phyloP scores from a whole-genome alignment of 2,329 filamentous ascomycete species.

The Cercospora nicotianae region DNA sequence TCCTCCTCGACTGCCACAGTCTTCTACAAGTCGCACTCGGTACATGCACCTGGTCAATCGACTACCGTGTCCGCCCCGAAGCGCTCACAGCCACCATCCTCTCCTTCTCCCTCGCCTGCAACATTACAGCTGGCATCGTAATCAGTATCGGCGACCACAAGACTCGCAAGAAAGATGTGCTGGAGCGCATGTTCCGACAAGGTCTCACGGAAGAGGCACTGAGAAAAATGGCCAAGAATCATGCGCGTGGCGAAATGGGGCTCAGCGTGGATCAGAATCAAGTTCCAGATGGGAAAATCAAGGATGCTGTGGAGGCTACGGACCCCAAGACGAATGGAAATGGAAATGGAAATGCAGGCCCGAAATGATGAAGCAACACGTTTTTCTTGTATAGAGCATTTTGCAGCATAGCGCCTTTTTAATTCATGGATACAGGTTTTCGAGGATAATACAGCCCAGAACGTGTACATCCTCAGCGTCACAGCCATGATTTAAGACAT shows the following conservation, averaged over 20 bases:
- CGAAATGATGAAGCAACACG: not conserved
- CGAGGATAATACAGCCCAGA: not conserved
- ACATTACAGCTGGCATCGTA: slow-evolving; percentile 72
- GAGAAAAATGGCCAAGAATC: slow-evolving; percentile 44
- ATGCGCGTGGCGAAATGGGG: slow-evolving; percentile 24
- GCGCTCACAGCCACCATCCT: slow-evolving; percentile 80
- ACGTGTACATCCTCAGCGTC: not conserved
- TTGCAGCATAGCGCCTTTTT: not conserved
- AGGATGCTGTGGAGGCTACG: slow-evolving; percentile 13
- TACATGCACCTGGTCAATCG: slow-evolving; percentile 74
- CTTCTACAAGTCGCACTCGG: slow-evolving; percentile 78
- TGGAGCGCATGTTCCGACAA: slow-evolving; percentile 74
- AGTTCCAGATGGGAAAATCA: slow-evolving; percentile 25
- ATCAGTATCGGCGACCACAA: slow-evolving; percentile 74
- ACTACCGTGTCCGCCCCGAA: slow-evolving; percentile 66
- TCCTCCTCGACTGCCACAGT: slow-evolving; percentile 76
- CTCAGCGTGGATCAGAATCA: slow-evolving; percentile 22
- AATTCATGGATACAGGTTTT: not conserved
- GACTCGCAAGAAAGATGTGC: slow-evolving; percentile 82
- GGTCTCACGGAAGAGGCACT: slow-evolving; percentile 69
- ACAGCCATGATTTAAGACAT: not conserved
- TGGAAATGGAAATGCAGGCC: not conserved
- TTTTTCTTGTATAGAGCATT: not conserved
- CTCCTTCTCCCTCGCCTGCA: slow-evolving; percentile 73
- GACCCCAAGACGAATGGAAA: slow-evolving; percentile 2